A percentile compares a stretch with the other conserved stretches of the same genome.
phyloP scores from a whole-genome alignment of 176 grass and related monocot genomes.

The Triticum timopheevii region DNA sequence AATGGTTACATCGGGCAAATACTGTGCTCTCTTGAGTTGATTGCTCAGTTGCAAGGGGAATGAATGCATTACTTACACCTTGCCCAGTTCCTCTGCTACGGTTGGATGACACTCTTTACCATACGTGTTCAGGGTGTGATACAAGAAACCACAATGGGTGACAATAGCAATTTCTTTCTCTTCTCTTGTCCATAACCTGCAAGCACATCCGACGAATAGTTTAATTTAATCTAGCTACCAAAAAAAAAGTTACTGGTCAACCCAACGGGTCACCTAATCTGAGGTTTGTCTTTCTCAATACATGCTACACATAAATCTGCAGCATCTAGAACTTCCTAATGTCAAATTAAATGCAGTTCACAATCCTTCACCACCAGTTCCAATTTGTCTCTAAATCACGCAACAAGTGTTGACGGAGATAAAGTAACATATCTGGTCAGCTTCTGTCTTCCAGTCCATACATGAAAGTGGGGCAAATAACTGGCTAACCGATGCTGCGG shows the following conservation, averaged over 20 bases:
- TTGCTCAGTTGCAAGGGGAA: too few relatives aligned
- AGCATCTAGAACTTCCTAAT: not conserved
- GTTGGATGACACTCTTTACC: conserved; percentile 67
- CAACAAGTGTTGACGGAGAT: not conserved
- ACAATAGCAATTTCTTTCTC: conserved; percentile 88
- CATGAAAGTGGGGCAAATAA: not conserved
- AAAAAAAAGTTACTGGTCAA: not conserved
- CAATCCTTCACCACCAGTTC: not conserved
- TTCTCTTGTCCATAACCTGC: conserved; percentile 91
- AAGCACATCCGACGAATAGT: conserved; percentile 11
- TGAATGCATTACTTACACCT: conserved; percentile 50
- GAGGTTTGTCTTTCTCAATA: not conserved
- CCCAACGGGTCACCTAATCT: not conserved
- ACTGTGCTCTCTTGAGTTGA: not conserved
- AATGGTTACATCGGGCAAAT: not conserved
- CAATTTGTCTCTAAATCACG: conserved; percentile 2
- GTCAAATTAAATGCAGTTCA: not conserved
- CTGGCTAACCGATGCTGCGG: not conserved
- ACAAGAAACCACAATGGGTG: conserved; percentile 77
- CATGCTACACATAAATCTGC: not conserved
- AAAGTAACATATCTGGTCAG: not conserved
- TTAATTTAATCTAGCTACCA: not conserved
- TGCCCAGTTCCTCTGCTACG: conserved; percentile 53
- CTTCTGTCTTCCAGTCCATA: not conserved
- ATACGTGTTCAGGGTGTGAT: conserved; percentile 61